phyloP scores from a whole-genome alignment of 2,329 filamentous ascomycete genomes.

The Ambrosiella xylebori region DNA sequence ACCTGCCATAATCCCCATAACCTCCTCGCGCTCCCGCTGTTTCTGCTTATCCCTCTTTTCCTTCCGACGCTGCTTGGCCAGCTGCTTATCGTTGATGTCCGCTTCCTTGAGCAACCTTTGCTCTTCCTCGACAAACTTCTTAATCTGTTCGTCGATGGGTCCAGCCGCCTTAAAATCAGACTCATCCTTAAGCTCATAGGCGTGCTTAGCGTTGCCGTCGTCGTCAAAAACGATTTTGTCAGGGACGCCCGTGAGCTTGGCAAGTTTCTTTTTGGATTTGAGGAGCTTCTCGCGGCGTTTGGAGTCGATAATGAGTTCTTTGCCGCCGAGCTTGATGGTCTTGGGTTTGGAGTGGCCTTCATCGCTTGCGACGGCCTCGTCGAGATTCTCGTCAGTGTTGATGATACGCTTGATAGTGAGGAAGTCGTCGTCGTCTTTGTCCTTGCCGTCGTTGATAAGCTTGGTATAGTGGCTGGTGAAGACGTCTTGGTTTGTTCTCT shows the following conservation, averaged over 20 bases:
- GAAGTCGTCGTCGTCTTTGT: slow-evolving; percentile 63
- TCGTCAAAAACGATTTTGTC: slow-evolving; percentile 84
- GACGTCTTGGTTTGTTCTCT: slow-evolving; percentile 88
- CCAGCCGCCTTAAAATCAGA: slow-evolving; percentile 61
- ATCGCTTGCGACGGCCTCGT: slow-evolving; percentile 27
- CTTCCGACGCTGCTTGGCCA: slow-evolving; percentile 59
- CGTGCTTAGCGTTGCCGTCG: slow-evolving; percentile 64
- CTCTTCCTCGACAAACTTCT: slow-evolving; percentile 63
- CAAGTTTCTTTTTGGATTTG: slow-evolving; percentile 81
- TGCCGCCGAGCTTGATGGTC: slow-evolving; percentile 49
- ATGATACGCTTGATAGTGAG: slow-evolving; percentile 79
- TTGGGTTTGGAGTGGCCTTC: slow-evolving; percentile 30
- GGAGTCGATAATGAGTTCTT: slow-evolving; percentile 72
- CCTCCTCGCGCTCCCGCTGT: slow-evolving; percentile 37
- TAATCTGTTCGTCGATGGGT: slow-evolving; percentile 56
- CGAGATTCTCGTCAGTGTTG: slow-evolving; percentile 46
- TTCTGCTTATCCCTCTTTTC: slow-evolving; percentile 63
- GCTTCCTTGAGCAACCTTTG: slow-evolving; percentile 51
- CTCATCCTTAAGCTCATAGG: slow-evolving; percentile 82
- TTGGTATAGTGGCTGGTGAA: slow-evolving; percentile 87
- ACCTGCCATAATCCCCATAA: slow-evolving; percentile 17
- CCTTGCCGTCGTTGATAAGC: slow-evolving; percentile 43
- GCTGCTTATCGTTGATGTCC: slow-evolving; percentile 67
- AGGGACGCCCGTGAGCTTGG: slow-evolving; percentile 76
- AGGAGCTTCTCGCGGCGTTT: slow-evolving; percentile 93